Percentiles rank a stretch among this genome's conserved stretches.
phyloP scores from a whole-genome alignment of 2,329 filamentous ascomycete genomes.

The Verticillium tricorpus region DNA sequence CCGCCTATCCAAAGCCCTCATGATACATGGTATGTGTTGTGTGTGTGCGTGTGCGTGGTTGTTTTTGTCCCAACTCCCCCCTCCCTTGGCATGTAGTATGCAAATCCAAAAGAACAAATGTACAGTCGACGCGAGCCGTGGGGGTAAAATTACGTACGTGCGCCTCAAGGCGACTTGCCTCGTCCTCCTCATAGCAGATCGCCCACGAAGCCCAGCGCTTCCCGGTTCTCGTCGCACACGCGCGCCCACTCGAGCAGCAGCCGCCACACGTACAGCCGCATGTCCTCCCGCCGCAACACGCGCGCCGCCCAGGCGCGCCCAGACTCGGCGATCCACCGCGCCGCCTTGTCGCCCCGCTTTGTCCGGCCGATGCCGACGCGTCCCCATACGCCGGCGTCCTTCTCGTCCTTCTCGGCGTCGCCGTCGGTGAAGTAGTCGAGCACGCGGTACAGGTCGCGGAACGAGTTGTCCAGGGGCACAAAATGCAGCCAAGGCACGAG shows the following conservation, averaged over 20 bases:
- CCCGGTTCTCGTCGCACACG: constrained; percentile 39
- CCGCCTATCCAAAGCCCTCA: not conserved
- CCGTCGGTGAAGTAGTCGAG: constrained; percentile 62
- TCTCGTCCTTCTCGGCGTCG: constrained; percentile 15
- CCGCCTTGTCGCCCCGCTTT: constrained; percentile 45
- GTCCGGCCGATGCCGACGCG: constrained; percentile 7
- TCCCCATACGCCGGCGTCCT: constrained; percentile 4
- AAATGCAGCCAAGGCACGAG: constrained; percentile 69
- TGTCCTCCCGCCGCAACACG: constrained; percentile 60
- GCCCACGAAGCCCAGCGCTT: constrained; percentile 37
- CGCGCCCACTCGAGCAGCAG: constrained; percentile 55
- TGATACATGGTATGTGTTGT: not conserved
- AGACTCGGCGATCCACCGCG: constrained; percentile 52
- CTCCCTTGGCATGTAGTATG: not conserved
- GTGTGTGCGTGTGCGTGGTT: not conserved
- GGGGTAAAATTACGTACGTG: not conserved
- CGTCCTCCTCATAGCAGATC: constrained; percentile 25
- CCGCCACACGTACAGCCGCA: constrained; percentile 61
- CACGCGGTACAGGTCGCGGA: constrained; percentile 60
- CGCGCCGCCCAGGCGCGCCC: constrained; percentile 58
- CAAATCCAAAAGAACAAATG: not conserved
- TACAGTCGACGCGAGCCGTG: not conserved
- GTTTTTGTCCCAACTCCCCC: not conserved
- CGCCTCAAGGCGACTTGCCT: not conserved
- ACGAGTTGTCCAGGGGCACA: constrained; percentile 65